Base-by-base conservation (phyloP, 129 eudicot genomes). In the Ambrosia artemisiifolia region DNA sequence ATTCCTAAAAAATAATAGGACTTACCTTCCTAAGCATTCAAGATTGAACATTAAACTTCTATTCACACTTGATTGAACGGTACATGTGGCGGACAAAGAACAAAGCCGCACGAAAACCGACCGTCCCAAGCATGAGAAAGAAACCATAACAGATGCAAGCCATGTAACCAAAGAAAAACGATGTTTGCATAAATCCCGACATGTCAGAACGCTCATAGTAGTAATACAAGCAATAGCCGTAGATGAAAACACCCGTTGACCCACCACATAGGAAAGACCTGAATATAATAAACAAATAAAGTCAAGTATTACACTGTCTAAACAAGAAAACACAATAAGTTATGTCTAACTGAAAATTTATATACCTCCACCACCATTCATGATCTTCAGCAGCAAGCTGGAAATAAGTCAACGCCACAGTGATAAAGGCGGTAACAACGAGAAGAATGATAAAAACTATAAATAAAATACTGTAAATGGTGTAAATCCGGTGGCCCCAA, bases 311-410 rank as follows among this genome's bases (percentile, higher is more conserved):
- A 34, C 61, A 65, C 33, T 46, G 32, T 24, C 46, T n/a, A 50
- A 55, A 17, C 13, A 19, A 1, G 33, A 11, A 11, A 62, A 7
- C 28, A 16, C 5, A 12, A 19, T 7, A 55, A 69, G 11, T 50
- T 38, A 49, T 28, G 35, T 53, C 33, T n/a, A n/a, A n/a, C n/a
- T n/a, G n/a, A n/a, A 73, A 35, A 30, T 30, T 12, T 28, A 43
- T 79, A 60, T 78, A 89, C 96, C 96, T 89, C 96, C 92, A 86
- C 96, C 96, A 89, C 96, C 96, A 89, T 77, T 89, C 89, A 75
- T 89, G 96, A 42, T 89, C 96, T 75, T 89, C 96, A 14, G 96
- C 88, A 71, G 96, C 96, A 70, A 89, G 90, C 74, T 89, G 92
- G 73, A 89, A 86, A 79, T 89, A 89, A 1, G 96, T 89, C 86